Evolutionary conservation across 495 filamentous ascomycete genomes (phyloP), one percentile per base, ranked within the genome.

Genomic region (Lepidopterella palustris): DNA sequence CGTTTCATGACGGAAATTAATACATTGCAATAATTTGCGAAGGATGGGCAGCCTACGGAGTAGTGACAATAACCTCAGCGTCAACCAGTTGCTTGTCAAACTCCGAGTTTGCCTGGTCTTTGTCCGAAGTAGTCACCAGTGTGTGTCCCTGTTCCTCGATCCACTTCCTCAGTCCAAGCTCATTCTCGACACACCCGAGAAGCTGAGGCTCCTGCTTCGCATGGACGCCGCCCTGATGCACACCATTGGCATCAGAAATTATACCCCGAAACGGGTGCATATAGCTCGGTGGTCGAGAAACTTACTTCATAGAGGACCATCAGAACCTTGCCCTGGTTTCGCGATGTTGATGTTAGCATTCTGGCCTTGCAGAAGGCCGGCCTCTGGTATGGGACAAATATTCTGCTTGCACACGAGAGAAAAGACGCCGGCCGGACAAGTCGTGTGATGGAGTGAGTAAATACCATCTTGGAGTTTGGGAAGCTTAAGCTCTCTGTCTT

Each of bases 61-160:
- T 98, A 64, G 93, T 98, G 78, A 98, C 97, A 82, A 98, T 97
- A 72, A 98, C 82, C 74, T 98, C 93, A 58, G 93, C 90, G 72
- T 98, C 93, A 49, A 92, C 91, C 24, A 98, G 81, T 76, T 98
- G 88, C 77, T 89, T 80, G 76, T 98, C 93, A 72, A 98, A 97
- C 61, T 78, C 87, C 52, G 92, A 97, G 82, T 89, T 83, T 77
- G 88, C 86, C 58, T 92, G 88, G 64, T 95, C 93, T 81, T 98
- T 98, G 79, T 96, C 90, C 58, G 92, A 95, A 56, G 93, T 98
- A 65, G 92, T 98, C 57, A 98, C 86, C 53, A 98, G 82, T 26
- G 88, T 92, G 82, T 98, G 93, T 69, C 93, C 93, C 72, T 91
- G 82, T 52, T 89, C 88, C 78, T 97, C 93, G 63, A 98, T 81